Base-by-base conservation (phyloP, 495 filamentous ascomycete genomes). In the Penicillium crystallinum region DNA sequence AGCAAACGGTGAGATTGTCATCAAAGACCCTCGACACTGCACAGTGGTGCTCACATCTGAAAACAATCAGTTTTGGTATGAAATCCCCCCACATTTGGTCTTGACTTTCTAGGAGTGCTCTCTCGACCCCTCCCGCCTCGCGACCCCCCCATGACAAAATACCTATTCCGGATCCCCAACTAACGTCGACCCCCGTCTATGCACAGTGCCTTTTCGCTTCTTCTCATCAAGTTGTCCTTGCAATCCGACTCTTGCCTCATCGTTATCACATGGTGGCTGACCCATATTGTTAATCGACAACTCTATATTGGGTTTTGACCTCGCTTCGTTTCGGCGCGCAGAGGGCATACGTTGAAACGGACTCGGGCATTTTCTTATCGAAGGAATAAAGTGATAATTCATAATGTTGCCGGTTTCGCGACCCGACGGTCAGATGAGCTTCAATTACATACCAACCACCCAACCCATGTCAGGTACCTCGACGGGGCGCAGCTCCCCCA, bases 361-460 rank as follows among this genome's bases (percentile, higher is more conserved):
- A 58, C 56, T 43, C 53, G 57, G 56, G 54, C 52, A 49, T 59
- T 57, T 55, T 59, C 55, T 64, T 60, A 35, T 51, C 55, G 36
- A 19, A 59, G 62, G 57, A 57, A 47, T 46, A 59, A 57, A 55
- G 48, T 57, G 57, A 65, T 67, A 70, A 68, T 71, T 73, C 77
- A 88, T 93, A 89, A 97, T 97, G 93, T 86, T 89, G 75, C 90
- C 87, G 70, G 82, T 81, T 44, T 75, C 80, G 42, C 79, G 81
- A 59, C 77, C 83, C 22, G 82, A 86, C 49, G 75, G 81, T 62
- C 81, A 84, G 59, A 85, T 87, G 81, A 89, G 85, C 80, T 89
- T 77, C 79, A 89, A 77, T 77, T 76, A 80, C 81, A 79, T 85
- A 69, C 73, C 82, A 82, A 78, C 87, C 81, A 68, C 84, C 56